phyloP scores from a whole-genome alignment of 2,329 filamentous ascomycete species.

The Albophoma yamanashiensis region DNA sequence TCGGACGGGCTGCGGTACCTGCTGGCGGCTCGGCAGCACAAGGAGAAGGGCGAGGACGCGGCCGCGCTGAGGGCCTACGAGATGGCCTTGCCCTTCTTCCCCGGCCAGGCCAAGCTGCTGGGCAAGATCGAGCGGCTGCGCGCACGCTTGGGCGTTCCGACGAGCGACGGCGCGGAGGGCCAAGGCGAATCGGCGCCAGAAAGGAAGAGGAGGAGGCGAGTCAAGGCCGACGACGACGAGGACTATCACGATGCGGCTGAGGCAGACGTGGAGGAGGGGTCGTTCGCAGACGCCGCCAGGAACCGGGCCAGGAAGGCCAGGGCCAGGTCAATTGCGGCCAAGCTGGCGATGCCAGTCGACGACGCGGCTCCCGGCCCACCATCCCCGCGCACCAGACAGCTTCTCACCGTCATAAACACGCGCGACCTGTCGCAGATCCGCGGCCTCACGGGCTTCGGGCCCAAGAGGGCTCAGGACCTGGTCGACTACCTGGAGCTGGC shows the following conservation, averaged over 20 bases:
- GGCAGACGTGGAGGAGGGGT: slow-evolving; percentile 7
- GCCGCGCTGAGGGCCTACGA: slow-evolving; percentile 80
- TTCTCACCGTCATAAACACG: slow-evolving; percentile 65
- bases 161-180: slow-evolving; percentile 5
- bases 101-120: slow-evolving; percentile 66
- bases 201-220: neutral
- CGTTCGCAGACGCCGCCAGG: neutral
- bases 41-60: slow-evolving; percentile 67
- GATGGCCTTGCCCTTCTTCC: slow-evolving; percentile 74
- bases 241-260: slow-evolving; percentile 13
- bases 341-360: neutral
- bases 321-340: neutral
- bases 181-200: neutral
- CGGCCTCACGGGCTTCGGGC: slow-evolving; percentile 57
- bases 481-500: slow-evolving; percentile 43
- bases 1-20: slow-evolving; percentile 77
- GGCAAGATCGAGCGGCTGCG: slow-evolving; percentile 57
- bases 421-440: slow-evolving; percentile 56
- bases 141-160: slow-evolving; percentile 32
- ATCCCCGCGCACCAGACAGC: slow-evolving; percentile 47
- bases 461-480: slow-evolving; percentile 57
- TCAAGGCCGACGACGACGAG: slow-evolving; percentile 1
- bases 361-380: slow-evolving; percentile 10
- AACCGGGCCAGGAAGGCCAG: neutral
- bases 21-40: slow-evolving; percentile 86